Base-by-base conservation (phyloP, 768 basidiomycete species). In the Xerocomellus chrysenteron region DNA sequence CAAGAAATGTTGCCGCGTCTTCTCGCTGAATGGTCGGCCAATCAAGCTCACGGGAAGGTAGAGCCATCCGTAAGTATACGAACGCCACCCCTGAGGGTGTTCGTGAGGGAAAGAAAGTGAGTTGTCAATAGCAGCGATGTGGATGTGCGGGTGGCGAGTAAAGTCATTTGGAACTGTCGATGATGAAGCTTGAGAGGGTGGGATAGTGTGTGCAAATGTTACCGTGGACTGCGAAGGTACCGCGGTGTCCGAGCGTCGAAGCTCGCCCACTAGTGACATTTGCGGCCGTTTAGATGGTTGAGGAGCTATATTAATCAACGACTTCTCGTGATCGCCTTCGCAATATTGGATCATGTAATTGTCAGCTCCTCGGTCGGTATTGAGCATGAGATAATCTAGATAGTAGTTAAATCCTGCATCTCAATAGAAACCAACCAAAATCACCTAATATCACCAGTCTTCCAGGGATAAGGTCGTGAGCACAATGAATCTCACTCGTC, bases 291-390 rank as follows among this genome's bases (percentile, higher is more conserved):
- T 79, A 14, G 84, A 84, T 32, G 83, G 84, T 42, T 87, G 82
- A 11, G 91, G 91, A 1, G 89, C 90, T 26, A 90, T 84, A 56
- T 91, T 87, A 30, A 93, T 85, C 43, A 89, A 78, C 0, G 85
- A 74, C 67, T 88, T 91, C 60, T 91, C 90, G 55, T 89, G 88
- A 40, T 83, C 85, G 43, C 82, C 87, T 73, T 90, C 88, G 68
- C 92, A 93, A 67, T 87, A 91, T 70, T 91, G 93, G 73, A 94
- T 88, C 92, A 94, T 94, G 72, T 90, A 94, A 70, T 93, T 92
- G 75, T 93, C 92, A 1, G 90, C 87, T 17, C 84, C 71, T 49
- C 92, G 84, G 68, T 94, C 93, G 19, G 94, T 95, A 70, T 94
- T 95, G 50, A 92, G 83, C 88, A 95, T 95, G 43, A 96, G 78